Evolutionary conservation across 495 filamentous ascomycete genomes (phyloP).

Genomic region (Durotheca rogersii): DNA sequence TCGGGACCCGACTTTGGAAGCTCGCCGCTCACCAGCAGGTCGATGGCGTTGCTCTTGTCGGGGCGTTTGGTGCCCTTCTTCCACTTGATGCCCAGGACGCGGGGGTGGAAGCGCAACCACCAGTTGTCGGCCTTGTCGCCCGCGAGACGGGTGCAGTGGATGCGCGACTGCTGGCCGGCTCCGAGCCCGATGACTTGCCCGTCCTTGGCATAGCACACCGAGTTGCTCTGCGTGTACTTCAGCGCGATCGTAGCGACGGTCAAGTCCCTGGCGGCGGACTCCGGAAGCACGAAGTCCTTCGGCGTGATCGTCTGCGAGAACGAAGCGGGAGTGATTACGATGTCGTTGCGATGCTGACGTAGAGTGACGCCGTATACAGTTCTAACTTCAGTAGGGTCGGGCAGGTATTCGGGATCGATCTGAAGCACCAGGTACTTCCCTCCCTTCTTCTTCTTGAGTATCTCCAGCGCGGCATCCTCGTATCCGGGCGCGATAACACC

Average conservation of each 20-base stretch:
- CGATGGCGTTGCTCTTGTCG: slow-evolving; percentile 97
- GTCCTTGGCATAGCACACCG: slow-evolving; percentile 94
- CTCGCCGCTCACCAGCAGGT: slow-evolving; percentile 85
- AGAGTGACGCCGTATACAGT: slow-evolving; percentile 87
- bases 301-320: slow-evolving; percentile 84
- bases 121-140: slow-evolving; percentile 99
- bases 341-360: slow-evolving; percentile 87
- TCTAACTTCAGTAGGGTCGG: slow-evolving; percentile 70
- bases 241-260: slow-evolving; percentile 94
- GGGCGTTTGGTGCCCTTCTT: slow-evolving; percentile 95
- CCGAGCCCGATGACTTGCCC: slow-evolving; percentile 93
- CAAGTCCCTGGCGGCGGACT: slow-evolving; percentile 81
- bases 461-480: slow-evolving; percentile 77
- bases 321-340: slow-evolving; percentile 77
- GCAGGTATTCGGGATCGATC: slow-evolving; percentile 86
- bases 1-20: slow-evolving; percentile 79
- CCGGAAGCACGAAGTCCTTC: slow-evolving; percentile 73
- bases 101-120: slow-evolving; percentile 97
- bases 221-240: slow-evolving; percentile 98
- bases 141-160: slow-evolving; percentile 97
- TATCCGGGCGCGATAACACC: slow-evolving; percentile 92
- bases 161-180: slow-evolving; percentile 94
- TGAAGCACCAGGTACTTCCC: slow-evolving; percentile 95
- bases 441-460: slow-evolving; percentile 97
- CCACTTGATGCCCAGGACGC: slow-evolving; percentile 84